Base-by-base conservation (phyloP, 768 basidiomycete species). In the Lactarius hatsudake region DNA sequence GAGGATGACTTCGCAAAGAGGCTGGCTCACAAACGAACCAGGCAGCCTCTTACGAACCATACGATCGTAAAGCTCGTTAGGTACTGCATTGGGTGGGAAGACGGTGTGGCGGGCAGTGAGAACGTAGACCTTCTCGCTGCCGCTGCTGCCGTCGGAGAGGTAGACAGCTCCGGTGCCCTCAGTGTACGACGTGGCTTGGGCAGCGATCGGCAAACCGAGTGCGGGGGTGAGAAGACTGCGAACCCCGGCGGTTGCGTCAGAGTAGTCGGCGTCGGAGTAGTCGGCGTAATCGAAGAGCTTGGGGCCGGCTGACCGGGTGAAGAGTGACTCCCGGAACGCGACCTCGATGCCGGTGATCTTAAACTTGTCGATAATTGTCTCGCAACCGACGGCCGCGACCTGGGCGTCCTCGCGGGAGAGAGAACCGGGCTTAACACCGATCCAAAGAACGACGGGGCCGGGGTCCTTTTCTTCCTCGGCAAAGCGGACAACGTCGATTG, bases 151-250 rank as follows among this genome's bases (percentile, higher is more conserved):
- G 69, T 78, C 73, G 17, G 73, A 60, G 61, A 79, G 71, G 73
- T 79, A 79, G 65, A 78, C 73, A 8, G 76, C 77, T 5, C 73
- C 73, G 7, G 79, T 79, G 10, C 79, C 79, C n/a, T 56, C 53
- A 26, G 17, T 2, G 6, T 20, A 30, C 38, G 42, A 36, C 15
- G 57, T 51, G 5, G 45, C 30, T 28, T 40, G 23, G 1, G 61
- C 56, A 59, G 34, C 55, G 55, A 67, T 67, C 26, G 38, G 38
- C 23, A 62, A 28, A 8, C 61, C 61, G 34, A 62, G 45, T 8
- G 48, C 43, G 32, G 61, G n/a, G 20, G 61, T 62, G 18, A 34
- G 61, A 30, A 20, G 61, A 48, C 32, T 20, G 13, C 43, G 23
- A 43, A 48, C 42, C 18, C 38, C 34, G 45, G n/a, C 51, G 30